Evolutionary conservation across 2,329 filamentous ascomycete species (phyloP).

Genomic region (Cladosporium sp.): DNA sequence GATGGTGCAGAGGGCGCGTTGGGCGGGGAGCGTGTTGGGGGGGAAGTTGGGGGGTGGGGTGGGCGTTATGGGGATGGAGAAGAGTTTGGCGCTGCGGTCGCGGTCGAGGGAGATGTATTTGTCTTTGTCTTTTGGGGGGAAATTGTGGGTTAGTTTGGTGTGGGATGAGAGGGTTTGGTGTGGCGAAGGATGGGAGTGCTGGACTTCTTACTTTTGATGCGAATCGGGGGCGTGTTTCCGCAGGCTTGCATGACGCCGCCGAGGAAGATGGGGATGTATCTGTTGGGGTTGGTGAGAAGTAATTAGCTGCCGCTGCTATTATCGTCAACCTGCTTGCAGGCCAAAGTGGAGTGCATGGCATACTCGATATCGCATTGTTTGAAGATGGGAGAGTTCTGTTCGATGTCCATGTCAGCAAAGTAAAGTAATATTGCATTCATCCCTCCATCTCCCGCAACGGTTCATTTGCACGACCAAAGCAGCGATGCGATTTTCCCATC

Average conservation of each 20-base stretch:
- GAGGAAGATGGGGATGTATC: conserved; percentile 55
- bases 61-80: conserved; percentile 50
- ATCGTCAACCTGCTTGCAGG: too few relatives aligned
- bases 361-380: conserved; percentile 44
- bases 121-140: conserved; percentile 48
- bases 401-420: not conserved
- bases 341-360: not conserved
- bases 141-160: not conserved
- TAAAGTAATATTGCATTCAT: too few relatives aligned
- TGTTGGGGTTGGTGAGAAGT: conserved; percentile 19
- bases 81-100: conserved; percentile 48
- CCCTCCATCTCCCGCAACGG: too few relatives aligned
- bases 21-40: conserved; percentile 45
- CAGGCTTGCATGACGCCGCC: conserved; percentile 56
- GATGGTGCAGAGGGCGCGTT: conserved; percentile 50
- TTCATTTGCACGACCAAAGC: too few relatives aligned
- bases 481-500: too few relatives aligned
- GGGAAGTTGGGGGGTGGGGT: conserved; percentile 49
- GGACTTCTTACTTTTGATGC: conserved; percentile 48
- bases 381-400: conserved; percentile 53
- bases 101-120: conserved; percentile 53
- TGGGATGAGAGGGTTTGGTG: not conserved
- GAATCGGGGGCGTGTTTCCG: conserved; percentile 50
- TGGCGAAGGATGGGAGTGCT: not conserved
- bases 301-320: too few relatives aligned